A percentile compares a stretch with the other conserved stretches of the same genome.
These are phyloP conservation scores for Malassezia pachydermatis DNA, from an alignment of 1,284 basidiomycete species.

Conservation along the genomic window DNA sequence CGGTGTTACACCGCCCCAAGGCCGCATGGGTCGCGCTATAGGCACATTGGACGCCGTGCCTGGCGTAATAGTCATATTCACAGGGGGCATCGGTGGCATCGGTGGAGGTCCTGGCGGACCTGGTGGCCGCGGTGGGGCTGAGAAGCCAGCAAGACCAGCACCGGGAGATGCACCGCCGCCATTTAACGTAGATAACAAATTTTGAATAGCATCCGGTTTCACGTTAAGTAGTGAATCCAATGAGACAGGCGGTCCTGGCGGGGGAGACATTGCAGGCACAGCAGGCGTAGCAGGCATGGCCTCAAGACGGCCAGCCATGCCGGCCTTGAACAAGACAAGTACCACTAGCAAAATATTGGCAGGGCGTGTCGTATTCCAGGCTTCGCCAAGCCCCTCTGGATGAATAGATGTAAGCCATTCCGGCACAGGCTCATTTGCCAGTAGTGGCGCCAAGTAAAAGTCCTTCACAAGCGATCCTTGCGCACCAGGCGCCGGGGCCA, in stretches of 20 bases:
- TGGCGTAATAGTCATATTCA: no score
- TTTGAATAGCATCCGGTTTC: slow-evolving; percentile 17
- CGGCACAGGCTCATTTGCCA: slow-evolving; percentile 29
- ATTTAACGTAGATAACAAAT: slow-evolving; percentile 10
- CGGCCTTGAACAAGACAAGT: slow-evolving; percentile 15
- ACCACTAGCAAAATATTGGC: slow-evolving; percentile 11
- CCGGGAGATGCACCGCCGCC: slow-evolving; percentile 3
- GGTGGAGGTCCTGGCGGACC: slow-evolving; percentile 3
- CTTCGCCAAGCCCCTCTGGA: slow-evolving; percentile 22
- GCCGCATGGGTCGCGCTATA: slow-evolving; percentile 13
- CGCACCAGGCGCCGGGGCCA: slow-evolving; percentile 18
- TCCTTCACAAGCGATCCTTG: slow-evolving; percentile 41
- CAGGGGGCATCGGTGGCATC: neutral
- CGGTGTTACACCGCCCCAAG: slow-evolving; percentile 7
- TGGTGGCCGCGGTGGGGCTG: neutral
- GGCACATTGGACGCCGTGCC: neutral
- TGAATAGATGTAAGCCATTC: slow-evolving; percentile 34
- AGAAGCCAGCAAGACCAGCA: neutral
- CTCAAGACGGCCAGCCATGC: neutral
- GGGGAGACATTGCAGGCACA: neutral
- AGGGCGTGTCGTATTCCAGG: slow-evolving; percentile 6
- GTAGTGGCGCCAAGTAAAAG: slow-evolving; percentile 41
- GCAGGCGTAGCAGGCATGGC: neutral
- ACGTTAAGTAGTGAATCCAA: slow-evolving; percentile 17
- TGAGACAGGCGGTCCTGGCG: slow-evolving; percentile 2